phyloP scores from a whole-genome alignment of 1,284 basidiomycete species.

The Schizophyllum commune region DNA sequence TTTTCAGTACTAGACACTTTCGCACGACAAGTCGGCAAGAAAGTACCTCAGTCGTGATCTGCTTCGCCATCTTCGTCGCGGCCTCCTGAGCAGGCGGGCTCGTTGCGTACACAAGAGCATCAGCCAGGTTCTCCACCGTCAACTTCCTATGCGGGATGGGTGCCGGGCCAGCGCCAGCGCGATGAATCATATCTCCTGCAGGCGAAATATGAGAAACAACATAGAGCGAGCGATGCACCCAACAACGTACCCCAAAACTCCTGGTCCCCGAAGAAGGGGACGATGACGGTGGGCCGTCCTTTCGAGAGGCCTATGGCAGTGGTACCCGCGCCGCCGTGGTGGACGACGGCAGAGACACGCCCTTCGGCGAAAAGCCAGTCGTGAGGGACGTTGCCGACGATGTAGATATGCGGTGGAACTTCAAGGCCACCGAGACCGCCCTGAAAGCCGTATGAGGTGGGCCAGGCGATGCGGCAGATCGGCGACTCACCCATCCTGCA shows the following conservation, averaged over 20 bases:
- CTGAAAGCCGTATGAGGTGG: background rate
- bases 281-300: constrained; percentile 57
- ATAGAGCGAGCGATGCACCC: background rate
- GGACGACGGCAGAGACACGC: constrained; percentile 56
- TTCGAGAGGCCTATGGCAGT: constrained; percentile 57
- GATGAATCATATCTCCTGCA: constrained; percentile 47
- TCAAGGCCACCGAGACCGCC: background rate
- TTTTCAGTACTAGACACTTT: background rate
- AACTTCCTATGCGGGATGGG: constrained; percentile 52
- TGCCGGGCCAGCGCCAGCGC: constrained; percentile 54
- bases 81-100: constrained; percentile 36
- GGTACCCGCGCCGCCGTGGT: constrained; percentile 66
- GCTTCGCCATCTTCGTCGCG: constrained; percentile 41
- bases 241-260: constrained; percentile 31
- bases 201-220: background rate
- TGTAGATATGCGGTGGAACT: constrained; percentile 34
- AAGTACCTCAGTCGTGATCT: constrained; percentile 43
- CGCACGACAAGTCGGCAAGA: background rate
- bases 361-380: constrained; percentile 58
- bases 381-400: constrained; percentile 58
- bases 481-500: constrained; percentile 42
- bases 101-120: constrained; percentile 42
- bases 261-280: constrained; percentile 70
- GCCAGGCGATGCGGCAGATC: background rate
- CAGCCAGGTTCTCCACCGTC: constrained; percentile 40